Evolutionary conservation across 768 basidiomycete genomes (phyloP).

Genomic region (Hypholoma fasciculare): DNA sequence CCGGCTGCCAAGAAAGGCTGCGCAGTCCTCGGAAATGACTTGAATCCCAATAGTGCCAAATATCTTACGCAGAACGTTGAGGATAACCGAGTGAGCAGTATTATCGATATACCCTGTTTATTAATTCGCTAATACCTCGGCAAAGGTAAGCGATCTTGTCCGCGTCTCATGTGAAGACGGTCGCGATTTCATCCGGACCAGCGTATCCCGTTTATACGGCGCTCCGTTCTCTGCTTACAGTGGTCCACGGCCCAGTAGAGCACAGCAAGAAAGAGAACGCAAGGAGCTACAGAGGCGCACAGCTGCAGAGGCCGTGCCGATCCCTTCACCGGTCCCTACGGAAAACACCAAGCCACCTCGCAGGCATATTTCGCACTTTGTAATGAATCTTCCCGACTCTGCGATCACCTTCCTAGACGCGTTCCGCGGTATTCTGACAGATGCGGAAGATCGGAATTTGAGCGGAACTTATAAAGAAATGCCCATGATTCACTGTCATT

Average conservation of each 20-base stretch:
- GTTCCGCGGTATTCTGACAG: slow-evolving; percentile 71
- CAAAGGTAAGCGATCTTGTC: slow-evolving; percentile 69
- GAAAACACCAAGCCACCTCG: slow-evolving; percentile 35
- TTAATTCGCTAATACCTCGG: slow-evolving; percentile 5
- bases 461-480: slow-evolving; percentile 57
- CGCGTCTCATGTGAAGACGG: slow-evolving; percentile 84
- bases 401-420: slow-evolving; percentile 90
- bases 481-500: slow-evolving; percentile 95
- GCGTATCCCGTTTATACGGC: slow-evolving; percentile 51
- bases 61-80: slow-evolving; percentile 73
- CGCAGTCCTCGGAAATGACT: slow-evolving; percentile 87
- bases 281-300: slow-evolving; percentile 31
- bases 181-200: slow-evolving; percentile 74
- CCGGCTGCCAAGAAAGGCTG: slow-evolving; percentile 93
- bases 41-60: slow-evolving; percentile 86
- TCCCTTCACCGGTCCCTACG: slow-evolving; percentile 11
- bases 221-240: slow-evolving; percentile 66
- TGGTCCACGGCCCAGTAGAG: slow-evolving; percentile 50
- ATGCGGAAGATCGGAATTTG: slow-evolving; percentile 30
- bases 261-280: slow-evolving; percentile 38
- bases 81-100: slow-evolving; percentile 68
- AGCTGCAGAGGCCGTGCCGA: slow-evolving; percentile 13
- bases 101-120: background rate
- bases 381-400: slow-evolving; percentile 97
- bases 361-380: slow-evolving; percentile 74